These are phyloP conservation scores for Arthroderma sp. DNA, from an alignment of 2,329 filamentous ascomycete genomes.

Conservation along the genomic window DNA sequence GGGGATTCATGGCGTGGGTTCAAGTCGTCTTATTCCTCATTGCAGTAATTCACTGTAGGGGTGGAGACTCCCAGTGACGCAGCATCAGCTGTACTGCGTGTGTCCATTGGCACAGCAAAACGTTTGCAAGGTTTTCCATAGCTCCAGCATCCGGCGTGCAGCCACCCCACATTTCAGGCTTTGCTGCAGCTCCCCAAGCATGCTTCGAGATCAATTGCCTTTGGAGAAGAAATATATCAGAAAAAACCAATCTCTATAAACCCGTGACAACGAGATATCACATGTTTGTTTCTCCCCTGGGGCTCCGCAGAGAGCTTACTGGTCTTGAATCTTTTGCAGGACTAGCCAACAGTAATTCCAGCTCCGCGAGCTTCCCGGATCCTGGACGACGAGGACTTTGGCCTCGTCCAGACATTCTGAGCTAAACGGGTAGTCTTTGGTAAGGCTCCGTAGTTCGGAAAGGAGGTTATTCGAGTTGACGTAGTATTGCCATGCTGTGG, in stretches of 20 bases:
- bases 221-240: conserved; percentile 4
- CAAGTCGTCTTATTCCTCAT: neutral
- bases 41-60: conserved; percentile 27
- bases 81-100: conserved; percentile 54
- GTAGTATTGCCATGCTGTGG: conserved; percentile 58
- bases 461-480: conserved; percentile 59
- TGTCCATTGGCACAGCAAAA: conserved; percentile 57
- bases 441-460: conserved; percentile 56
- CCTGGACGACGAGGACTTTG: conserved; percentile 49
- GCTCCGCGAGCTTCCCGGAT: conserved; percentile 55
- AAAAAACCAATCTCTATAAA: conserved; percentile 2
- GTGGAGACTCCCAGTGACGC: conserved; percentile 53
- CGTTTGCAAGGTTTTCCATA: conserved; percentile 47
- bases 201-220: conserved; percentile 49
- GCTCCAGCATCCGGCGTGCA: conserved; percentile 45
- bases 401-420: conserved; percentile 55
- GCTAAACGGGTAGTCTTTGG: conserved; percentile 55
- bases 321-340: conserved; percentile 52
- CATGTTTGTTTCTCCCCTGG: neutral
- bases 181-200: conserved; percentile 48
- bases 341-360: conserved; percentile 70
- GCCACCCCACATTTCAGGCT: conserved; percentile 59
- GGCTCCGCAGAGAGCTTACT: conserved; percentile 37
- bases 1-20: neutral
- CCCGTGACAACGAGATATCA: neutral